Conservation (phyloP, 2,329 filamentous ascomycete genomes). For the Alternaria tenuissima region DNA sequence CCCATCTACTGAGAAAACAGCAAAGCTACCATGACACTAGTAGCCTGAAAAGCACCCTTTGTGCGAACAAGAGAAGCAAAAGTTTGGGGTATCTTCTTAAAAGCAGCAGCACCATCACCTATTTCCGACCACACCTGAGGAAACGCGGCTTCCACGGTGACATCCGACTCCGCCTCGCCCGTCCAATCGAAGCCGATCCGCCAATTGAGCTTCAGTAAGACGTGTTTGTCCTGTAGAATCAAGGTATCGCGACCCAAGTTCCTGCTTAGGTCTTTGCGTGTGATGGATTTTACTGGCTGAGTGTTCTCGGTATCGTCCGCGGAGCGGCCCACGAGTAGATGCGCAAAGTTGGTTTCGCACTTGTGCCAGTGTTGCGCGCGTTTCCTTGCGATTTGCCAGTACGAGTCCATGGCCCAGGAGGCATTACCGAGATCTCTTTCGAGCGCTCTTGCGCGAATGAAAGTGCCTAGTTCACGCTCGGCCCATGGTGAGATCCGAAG, state of each 20-base stretch:
- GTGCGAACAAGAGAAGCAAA: conserved; percentile 68
- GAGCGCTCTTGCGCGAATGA: conserved; percentile 54
- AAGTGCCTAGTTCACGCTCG: conserved; percentile 65
- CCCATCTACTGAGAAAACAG: conserved; percentile 50
- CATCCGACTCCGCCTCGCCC: conserved; percentile 70
- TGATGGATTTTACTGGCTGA: conserved; percentile 28
- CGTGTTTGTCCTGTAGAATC: conserved; percentile 47
- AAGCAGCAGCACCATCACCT: conserved; percentile 64
- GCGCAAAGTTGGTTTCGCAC: conserved; percentile 59
- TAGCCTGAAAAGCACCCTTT: conserved; percentile 64
- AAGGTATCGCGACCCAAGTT: conserved; percentile 47
- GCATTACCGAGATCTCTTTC: conserved; percentile 66
- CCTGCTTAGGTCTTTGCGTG: conserved; percentile 60
- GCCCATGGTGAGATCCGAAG: conserved; percentile 66
- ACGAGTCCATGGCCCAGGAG: conserved; percentile 73
- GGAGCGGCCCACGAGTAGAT: conserved; percentile 29
- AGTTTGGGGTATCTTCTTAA: conserved; percentile 63
- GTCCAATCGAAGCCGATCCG: conserved; percentile 74
- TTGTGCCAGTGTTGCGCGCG: conserved; percentile 70
- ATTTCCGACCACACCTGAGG: conserved; percentile 70
- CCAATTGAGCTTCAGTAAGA: conserved; percentile 67
- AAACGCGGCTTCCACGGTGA: conserved; percentile 64
- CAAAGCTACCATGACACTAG: conserved; percentile 68
- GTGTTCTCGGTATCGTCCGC: conserved; percentile 30
- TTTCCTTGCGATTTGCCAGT: conserved; percentile 68